A percentile compares a stretch with the other conserved stretches of the same genome.
Conservation (phyloP, 768 basidiomycete genomes). For the Gymnopilus dilepis region DNA sequence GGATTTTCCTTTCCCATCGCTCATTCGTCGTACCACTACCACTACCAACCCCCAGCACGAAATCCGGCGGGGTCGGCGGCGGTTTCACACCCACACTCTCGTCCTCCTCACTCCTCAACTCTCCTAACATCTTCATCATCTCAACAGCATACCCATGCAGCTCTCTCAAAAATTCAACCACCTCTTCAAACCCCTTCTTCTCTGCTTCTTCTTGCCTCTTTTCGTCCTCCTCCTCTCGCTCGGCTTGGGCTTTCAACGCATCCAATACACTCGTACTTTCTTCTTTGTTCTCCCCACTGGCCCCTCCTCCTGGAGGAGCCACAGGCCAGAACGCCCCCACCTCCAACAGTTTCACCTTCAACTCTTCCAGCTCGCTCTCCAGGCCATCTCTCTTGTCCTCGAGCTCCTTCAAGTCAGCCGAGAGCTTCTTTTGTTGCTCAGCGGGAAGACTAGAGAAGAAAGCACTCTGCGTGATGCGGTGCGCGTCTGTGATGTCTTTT, state of each 20-base stretch:
- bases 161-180: background rate
- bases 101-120: background rate
- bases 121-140: constrained; percentile 9
- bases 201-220: background rate
- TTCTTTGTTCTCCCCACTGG: background rate
- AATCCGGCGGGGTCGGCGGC: background rate
- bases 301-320: background rate
- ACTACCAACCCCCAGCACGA: background rate
- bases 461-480: background rate
- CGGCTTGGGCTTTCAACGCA: background rate
- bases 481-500: too few species aligned
- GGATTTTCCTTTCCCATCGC: background rate
- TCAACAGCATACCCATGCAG: background rate
- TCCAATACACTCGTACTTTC: too few species aligned
- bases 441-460: background rate
- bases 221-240: background rate
- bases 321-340: background rate
- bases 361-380: background rate
- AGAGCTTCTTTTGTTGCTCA: background rate
- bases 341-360: background rate
- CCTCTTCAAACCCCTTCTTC: background rate
- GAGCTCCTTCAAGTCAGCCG: background rate
- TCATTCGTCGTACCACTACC: too few species aligned
- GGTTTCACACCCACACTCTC: background rate
- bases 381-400: background rate